A percentile compares a stretch with the other conserved stretches of the same genome.
phyloP scores from a whole-genome alignment of 306 rosid genomes.

The Phaseolus lunatus region DNA sequence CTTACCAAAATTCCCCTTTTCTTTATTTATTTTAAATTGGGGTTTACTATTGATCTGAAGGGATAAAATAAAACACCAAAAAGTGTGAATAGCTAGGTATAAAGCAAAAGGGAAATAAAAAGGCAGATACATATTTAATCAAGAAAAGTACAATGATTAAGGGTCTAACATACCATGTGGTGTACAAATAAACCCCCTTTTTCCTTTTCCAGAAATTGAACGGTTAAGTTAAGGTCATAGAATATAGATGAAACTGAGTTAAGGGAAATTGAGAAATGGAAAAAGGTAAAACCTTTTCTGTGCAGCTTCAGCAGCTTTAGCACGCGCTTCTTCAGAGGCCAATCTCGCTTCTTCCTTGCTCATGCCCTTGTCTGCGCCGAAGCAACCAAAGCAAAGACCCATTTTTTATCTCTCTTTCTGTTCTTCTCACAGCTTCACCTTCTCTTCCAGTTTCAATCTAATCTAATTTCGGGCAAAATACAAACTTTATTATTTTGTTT shows the following conservation, averaged over 20 bases:
- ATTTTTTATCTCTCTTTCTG: constrained; percentile 45
- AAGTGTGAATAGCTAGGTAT: not conserved
- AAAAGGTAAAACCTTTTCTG: constrained; percentile 63
- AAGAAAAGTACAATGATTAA: not conserved
- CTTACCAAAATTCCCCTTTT: not conserved
- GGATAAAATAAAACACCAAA: not conserved
- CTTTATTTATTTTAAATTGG: not conserved
- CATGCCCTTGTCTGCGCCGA: constrained; percentile 65
- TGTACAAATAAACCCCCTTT: not conserved
- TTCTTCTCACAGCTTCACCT: constrained; percentile 1
- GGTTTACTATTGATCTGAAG: not conserved
- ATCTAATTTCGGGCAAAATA: not conserved
- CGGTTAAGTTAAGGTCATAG: not conserved
- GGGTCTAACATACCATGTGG: not conserved
- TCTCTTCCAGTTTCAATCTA: not conserved
- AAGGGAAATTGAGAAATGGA: not conserved
- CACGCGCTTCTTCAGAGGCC: constrained; percentile 81
- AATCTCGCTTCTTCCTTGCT: constrained; percentile 75
- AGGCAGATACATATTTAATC: constrained; percentile 16
- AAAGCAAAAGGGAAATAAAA: constrained; percentile 17
- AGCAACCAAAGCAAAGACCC: constrained; percentile 79
- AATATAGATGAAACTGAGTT: not conserved
- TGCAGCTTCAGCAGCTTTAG: constrained; percentile 94
- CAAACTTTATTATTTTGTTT: no score
- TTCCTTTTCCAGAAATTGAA: not conserved